A percentile compares a stretch with the other conserved stretches of the same genome.
phyloP scores from a whole-genome alignment of 129 eudicot genomes.

The Escallonia rubra region DNA sequence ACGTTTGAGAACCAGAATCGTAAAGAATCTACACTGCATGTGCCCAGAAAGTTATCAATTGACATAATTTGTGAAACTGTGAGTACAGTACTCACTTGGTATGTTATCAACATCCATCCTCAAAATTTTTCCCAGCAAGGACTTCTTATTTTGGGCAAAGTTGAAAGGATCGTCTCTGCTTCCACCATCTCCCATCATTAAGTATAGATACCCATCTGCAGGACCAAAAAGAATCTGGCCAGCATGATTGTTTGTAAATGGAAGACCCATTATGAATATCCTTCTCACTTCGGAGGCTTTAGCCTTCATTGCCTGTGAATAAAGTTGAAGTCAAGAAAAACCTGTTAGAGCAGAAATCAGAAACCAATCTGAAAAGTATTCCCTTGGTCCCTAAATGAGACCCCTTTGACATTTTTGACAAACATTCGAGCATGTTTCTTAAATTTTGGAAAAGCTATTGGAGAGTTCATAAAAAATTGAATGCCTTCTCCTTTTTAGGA shows the following conservation, averaged over 20 bases:
- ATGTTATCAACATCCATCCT: slow-evolving; percentile 73
- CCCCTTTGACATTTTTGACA: too few relatives aligned
- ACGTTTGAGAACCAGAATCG: too few relatives aligned
- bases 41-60: too few relatives aligned
- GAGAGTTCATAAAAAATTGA: too few relatives aligned
- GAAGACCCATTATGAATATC: slow-evolving; percentile 87
- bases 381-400: too few relatives aligned
- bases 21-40: too few relatives aligned
- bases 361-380: background rate
- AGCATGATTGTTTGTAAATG: slow-evolving; percentile 57
- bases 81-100: slow-evolving; percentile 56
- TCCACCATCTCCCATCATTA: slow-evolving; percentile 95
- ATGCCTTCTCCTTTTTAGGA: too few relatives aligned
- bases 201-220: slow-evolving; percentile 62
- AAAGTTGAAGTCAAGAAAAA: background rate
- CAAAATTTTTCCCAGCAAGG: slow-evolving; percentile 82
- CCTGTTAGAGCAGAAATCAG: slow-evolving; percentile 1
- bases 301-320: slow-evolving; percentile 53
- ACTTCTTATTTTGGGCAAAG: slow-evolving; percentile 88
- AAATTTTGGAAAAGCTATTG: too few relatives aligned
- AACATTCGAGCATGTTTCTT: background rate
- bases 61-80: too few relatives aligned
- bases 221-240: slow-evolving; percentile 94
- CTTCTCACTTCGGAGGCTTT: slow-evolving; percentile 71
- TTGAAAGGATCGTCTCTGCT: slow-evolving; percentile 52